phyloP scores from a whole-genome alignment of 495 filamentous ascomycete species.

The Penicillium nucicola region DNA sequence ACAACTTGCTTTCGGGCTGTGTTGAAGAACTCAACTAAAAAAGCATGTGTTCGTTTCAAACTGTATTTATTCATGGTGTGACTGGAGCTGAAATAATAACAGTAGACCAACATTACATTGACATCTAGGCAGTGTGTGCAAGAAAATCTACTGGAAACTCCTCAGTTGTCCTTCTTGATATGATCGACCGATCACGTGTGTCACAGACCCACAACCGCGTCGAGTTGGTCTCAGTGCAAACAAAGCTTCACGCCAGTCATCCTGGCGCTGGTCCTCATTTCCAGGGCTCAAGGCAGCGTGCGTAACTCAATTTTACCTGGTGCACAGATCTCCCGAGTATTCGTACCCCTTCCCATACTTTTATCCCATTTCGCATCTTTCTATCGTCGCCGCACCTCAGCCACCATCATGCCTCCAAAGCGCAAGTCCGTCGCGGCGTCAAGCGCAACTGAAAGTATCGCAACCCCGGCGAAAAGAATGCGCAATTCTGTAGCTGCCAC shows the following conservation, averaged over 20 bases:
- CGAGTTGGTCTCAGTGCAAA: slow-evolving; percentile 7
- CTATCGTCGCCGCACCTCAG: background rate
- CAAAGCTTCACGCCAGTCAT: background rate
- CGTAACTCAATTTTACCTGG: background rate
- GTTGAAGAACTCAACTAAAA: too few relatives aligned
- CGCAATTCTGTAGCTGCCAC: slow-evolving; percentile 3
- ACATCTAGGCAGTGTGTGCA: too few relatives aligned
- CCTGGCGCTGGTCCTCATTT: background rate
- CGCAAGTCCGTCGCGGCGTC: slow-evolving; percentile 26
- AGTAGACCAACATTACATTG: too few relatives aligned
- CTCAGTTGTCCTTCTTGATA: too few relatives aligned
- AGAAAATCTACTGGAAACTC: too few relatives aligned
- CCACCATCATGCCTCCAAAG: slow-evolving; percentile 22
- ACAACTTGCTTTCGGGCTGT: too few relatives aligned
- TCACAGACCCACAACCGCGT: slow-evolving; percentile 10
- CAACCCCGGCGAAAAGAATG: slow-evolving; percentile 24
- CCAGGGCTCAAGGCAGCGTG: background rate
- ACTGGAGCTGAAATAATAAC: too few relatives aligned
- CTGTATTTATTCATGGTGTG: too few relatives aligned
- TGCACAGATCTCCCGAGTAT: background rate
- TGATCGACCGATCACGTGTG: slow-evolving; percentile 8
- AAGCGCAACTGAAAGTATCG: slow-evolving; percentile 13
- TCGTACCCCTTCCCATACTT: background rate
- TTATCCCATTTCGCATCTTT: background rate
- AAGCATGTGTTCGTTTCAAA: too few relatives aligned